phyloP scores from a whole-genome alignment of 1,139 yeast genomes.

The Kodamaea alishanica region DNA sequence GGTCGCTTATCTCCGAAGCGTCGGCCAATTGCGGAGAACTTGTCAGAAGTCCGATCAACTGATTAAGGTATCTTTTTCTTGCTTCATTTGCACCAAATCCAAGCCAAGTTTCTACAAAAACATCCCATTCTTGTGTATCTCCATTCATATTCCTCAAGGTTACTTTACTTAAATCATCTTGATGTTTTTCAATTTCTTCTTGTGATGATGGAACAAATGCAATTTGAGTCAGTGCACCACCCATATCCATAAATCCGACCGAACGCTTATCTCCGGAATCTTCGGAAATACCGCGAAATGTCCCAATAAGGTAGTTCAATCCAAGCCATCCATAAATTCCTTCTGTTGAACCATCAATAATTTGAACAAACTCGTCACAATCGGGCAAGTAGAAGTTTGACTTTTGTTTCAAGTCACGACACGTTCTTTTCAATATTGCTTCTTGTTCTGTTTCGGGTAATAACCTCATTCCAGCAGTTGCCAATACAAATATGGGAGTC shows the following conservation, averaged over 20 bases:
- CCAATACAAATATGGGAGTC: slow-evolving; percentile 70
- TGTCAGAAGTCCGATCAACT: slow-evolving; percentile 35
- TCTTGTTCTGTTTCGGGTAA: slow-evolving; percentile 46
- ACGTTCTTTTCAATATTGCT: slow-evolving; percentile 48
- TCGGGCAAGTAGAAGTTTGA: slow-evolving; percentile 48
- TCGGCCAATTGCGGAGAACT: slow-evolving; percentile 19
- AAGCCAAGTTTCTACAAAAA: slow-evolving; percentile 78
- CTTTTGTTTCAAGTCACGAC: slow-evolving; percentile 45
- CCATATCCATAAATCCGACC: slow-evolving; percentile 86
- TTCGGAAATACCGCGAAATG: slow-evolving; percentile 24
- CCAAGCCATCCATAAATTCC: slow-evolving; percentile 83
- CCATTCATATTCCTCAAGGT: slow-evolving; percentile 60
- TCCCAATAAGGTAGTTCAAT: slow-evolving; percentile 61
- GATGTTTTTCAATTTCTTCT: slow-evolving; percentile 52
- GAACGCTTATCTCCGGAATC: slow-evolving; percentile 42
- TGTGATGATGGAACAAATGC: slow-evolving; percentile 66
- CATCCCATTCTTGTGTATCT: slow-evolving; percentile 58
- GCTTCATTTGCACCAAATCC: slow-evolving; percentile 87
- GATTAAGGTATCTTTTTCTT: slow-evolving; percentile 57
- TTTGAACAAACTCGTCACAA: slow-evolving; percentile 61
- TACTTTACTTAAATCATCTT: slow-evolving; percentile 59
- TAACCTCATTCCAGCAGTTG: slow-evolving; percentile 83
- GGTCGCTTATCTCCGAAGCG: slow-evolving; percentile 45
- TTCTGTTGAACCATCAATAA: slow-evolving; percentile 77
- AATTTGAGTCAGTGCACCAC: slow-evolving; percentile 82